These are phyloP conservation scores for Piper longum DNA, from an alignment of 164 flowering plant genomes.

Conservation along the genomic window DNA sequence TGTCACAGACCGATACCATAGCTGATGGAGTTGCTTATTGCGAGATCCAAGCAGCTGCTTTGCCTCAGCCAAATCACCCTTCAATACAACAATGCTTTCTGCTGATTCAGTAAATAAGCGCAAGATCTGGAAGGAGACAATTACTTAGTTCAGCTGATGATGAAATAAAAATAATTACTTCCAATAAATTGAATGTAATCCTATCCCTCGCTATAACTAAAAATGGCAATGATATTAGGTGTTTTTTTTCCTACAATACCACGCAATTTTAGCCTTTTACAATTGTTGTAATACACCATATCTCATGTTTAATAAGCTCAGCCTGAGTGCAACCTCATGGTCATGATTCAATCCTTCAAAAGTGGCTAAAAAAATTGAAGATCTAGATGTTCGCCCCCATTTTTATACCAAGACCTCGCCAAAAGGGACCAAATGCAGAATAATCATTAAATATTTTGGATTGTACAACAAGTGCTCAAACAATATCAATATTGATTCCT, in stretches of 20 bases:
- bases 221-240: neutral
- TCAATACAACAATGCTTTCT: slow-evolving; percentile 53
- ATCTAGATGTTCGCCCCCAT: too few species aligned
- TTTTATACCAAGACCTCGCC: too few species aligned
- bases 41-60: slow-evolving; percentile 77
- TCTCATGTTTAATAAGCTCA: too few species aligned
- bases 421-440: too few species aligned
- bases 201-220: neutral
- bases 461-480: too few species aligned
- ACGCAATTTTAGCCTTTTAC: neutral
- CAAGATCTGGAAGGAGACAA: slow-evolving; percentile 47
- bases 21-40: slow-evolving; percentile 89
- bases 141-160: neutral
- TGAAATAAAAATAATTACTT: neutral
- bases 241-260: neutral
- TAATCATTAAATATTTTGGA: too few species aligned
- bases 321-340: too few species aligned
- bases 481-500: too few species aligned
- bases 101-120: slow-evolving; percentile 92
- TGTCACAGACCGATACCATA: slow-evolving; percentile 95
- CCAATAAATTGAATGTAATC: neutral
- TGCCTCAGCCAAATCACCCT: slow-evolving; percentile 87
- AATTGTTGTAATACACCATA: too few species aligned
- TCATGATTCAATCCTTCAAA: too few species aligned
- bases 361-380: too few species aligned